Percentiles rank a stretch among this genome's conserved stretches.
Conservation (phyloP, 2,329 filamentous ascomycete species). For the Fusarium citri region DNA sequence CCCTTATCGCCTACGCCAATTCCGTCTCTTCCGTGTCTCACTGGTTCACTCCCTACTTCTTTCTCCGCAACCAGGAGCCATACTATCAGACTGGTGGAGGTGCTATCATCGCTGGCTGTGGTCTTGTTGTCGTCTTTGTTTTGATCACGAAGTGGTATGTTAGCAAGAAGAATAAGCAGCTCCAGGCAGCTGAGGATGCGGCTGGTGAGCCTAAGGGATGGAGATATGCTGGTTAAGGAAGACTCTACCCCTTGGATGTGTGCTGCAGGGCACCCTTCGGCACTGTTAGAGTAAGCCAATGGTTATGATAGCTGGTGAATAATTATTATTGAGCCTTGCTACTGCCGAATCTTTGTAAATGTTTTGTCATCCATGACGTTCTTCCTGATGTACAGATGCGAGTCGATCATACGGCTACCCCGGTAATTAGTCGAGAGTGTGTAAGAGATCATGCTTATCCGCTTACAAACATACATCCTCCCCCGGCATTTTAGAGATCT, state of each 20-base stretch:
- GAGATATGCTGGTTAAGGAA: constrained; percentile 20
- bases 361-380: too few relatives aligned
- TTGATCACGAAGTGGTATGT: constrained; percentile 40
- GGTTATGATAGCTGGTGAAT: too few relatives aligned
- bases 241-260: fast-evolving
- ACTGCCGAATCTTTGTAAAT: too few relatives aligned
- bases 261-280: background rate
- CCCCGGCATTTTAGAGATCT: too few relatives aligned
- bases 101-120: constrained; percentile 44
- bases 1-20: constrained; percentile 57
- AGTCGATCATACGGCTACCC: too few relatives aligned
- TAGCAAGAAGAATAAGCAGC: constrained; percentile 42
- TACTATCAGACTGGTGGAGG: constrained; percentile 49
- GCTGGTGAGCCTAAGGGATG: constrained; percentile 27
- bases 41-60: constrained; percentile 58
- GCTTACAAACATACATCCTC: too few relatives aligned
- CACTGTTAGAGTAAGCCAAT: too few relatives aligned
- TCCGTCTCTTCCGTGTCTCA: constrained; percentile 54
- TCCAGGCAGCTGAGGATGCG: constrained; percentile 36
- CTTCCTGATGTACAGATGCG: too few relatives aligned
- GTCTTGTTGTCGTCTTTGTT: constrained; percentile 35
- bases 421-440: too few relatives aligned
- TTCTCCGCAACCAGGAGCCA: constrained; percentile 46
- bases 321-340: fast-evolving
- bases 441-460: too few relatives aligned